phyloP scores from a whole-genome alignment of 345 rosid genomes.

The Lepidium sativum region DNA sequence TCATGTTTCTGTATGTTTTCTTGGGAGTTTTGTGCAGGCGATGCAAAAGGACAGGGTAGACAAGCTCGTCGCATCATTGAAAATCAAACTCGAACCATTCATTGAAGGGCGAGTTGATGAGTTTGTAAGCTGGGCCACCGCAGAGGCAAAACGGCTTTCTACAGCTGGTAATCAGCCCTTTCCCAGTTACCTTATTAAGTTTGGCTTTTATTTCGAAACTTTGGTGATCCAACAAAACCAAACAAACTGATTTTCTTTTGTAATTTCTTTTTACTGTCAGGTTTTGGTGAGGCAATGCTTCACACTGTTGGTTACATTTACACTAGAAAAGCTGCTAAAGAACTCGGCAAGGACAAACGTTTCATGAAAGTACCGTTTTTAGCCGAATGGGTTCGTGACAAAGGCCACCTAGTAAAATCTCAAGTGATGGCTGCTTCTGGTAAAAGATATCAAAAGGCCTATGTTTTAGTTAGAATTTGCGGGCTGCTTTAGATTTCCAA shows the following conservation, averaged over 20 bases:
- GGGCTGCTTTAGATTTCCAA: not conserved
- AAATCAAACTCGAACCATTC: slow-evolving; percentile 59
- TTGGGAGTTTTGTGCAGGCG: slow-evolving; percentile 33
- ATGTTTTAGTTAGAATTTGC: not conserved
- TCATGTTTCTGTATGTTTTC: not conserved
- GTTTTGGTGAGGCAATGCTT: slow-evolving; percentile 97
- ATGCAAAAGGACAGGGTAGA: slow-evolving; percentile 72
- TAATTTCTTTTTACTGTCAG: slow-evolving; percentile 29
- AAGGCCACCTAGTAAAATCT: slow-evolving; percentile 83
- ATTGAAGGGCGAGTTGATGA: slow-evolving; percentile 59
- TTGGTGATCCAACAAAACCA: not conserved
- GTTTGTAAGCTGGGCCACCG: slow-evolving; percentile 60
- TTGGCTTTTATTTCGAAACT: not conserved
- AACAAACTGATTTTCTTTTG: not conserved
- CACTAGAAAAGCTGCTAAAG: slow-evolving; percentile 81
- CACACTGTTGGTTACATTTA: slow-evolving; percentile 91
- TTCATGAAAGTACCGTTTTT: slow-evolving; percentile 86
- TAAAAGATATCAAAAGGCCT: slow-evolving; percentile 10
- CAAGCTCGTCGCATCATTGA: slow-evolving; percentile 50
- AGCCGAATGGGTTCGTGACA: slow-evolving; percentile 97
- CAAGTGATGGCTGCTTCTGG: slow-evolving; percentile 99
- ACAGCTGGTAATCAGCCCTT: slow-evolving; percentile 44
- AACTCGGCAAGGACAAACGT: slow-evolving; percentile 81
- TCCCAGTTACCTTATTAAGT: not conserved
- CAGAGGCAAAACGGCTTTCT: slow-evolving; percentile 74